Evolutionary conservation across 1,139 yeast species (phyloP).

Genomic region (Entelexis paramagnoliae): DNA sequence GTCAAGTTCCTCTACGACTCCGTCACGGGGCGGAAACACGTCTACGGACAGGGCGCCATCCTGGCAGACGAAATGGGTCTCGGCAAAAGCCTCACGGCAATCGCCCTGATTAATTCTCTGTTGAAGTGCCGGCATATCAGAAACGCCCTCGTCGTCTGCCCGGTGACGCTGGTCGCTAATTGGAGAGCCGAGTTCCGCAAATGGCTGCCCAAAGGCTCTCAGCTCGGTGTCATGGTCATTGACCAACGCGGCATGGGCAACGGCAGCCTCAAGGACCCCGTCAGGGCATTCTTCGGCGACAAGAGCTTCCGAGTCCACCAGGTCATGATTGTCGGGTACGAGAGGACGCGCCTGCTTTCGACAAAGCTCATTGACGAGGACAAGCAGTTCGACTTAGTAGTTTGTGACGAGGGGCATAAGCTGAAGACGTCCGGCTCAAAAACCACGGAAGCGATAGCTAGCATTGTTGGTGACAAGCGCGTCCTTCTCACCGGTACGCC

Average conservation of each 20-base stretch:
- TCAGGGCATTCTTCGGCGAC: conserved; percentile 38
- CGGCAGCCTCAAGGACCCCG: conserved; percentile 29
- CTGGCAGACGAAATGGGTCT: conserved; percentile 97
- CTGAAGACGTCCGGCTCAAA: conserved; percentile 56
- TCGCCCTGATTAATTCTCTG: conserved; percentile 73
- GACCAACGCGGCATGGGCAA: conserved; percentile 43
- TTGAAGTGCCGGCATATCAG: conserved; percentile 51
- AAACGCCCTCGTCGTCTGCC: conserved; percentile 75
- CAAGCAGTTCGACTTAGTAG: conserved; percentile 53
- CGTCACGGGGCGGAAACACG: conserved; percentile 52
- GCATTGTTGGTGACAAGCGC: conserved; percentile 46
- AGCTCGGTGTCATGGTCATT: conserved; percentile 37
- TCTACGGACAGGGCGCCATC: conserved; percentile 61
- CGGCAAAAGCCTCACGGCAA: conserved; percentile 86
- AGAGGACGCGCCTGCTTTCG: conserved; percentile 43
- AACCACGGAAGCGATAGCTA: conserved; percentile 51
- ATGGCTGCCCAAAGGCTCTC: conserved; percentile 63
- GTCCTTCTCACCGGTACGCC: conserved; percentile 85
- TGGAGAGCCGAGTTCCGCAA: conserved; percentile 85
- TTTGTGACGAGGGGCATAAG: conserved; percentile 95
- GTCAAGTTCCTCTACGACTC: conserved; percentile 72
- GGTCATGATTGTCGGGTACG: conserved; percentile 79
- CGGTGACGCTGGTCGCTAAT: conserved; percentile 77
- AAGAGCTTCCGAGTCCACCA: conserved; percentile 59
- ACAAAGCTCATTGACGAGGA: background rate